Evolutionary conservation across 129 eudicot genomes (phyloP), one percentile per base, ranked within the genome.

Genomic region (Heracleum sosnowskyi): DNA sequence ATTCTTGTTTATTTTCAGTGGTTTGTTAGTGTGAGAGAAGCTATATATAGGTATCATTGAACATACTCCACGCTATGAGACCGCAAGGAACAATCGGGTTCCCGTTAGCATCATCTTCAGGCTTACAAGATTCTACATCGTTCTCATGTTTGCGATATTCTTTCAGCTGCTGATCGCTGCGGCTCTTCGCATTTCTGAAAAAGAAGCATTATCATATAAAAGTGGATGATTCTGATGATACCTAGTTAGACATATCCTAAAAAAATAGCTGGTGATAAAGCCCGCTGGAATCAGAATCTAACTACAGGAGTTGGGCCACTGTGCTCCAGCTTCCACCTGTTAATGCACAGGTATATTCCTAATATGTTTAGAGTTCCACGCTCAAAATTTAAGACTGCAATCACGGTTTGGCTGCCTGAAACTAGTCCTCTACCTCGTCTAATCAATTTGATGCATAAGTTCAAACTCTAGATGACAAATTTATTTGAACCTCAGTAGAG

Each of bases 41-140:
- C 74, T 83, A 62, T 87, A 95, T 83, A 62, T 87, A 95, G 76
- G 98, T 91, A 81, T 95, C 98, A 62, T 91, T 95, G 81, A 95
- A 95, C 89, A 91, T 81, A 85, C 98, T 95, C 98, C 98, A 95
- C 4, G 98, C 97, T 77, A 91, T 89, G 76, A 95, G 96, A 34
- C 98, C 97, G 77, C 98, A 95, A 28, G 98, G 98, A 76, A 95
- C 98, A 82, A 91, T 85, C 5, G 91, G 78, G 55, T 0, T 46
- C 20, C 86, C 90, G 34, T 90, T 76, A 13, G 72, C 41, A 6
- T 22, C 53, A 82, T 86, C 88, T 83, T 91, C 97, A 78, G 98
- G 98, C 28, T 84, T 79, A 84, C 98, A 95, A 1, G 80, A 12
- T 69, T 85, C 73, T 68, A 53, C 75, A 11, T 81, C 90, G 77